Percentiles rank a stretch among this genome's conserved stretches.
These are phyloP conservation scores for Solanum verrucosum DNA, from an alignment of 257 asterid genomes.

Conservation along the genomic window DNA sequence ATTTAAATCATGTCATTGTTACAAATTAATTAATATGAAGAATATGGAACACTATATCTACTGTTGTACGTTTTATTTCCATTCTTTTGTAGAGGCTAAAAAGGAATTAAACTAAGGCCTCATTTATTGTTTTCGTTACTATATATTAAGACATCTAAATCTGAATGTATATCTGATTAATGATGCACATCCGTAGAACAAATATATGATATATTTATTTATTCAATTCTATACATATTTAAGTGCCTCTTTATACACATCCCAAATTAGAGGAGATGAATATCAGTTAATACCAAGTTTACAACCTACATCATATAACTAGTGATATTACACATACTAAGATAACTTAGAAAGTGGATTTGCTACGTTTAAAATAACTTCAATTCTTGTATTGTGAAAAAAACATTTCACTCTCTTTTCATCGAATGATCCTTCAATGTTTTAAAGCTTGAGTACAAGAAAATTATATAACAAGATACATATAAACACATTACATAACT, in stretches of 20 bases:
- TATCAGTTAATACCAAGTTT: not conserved
- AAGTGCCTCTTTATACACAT: too few species aligned
- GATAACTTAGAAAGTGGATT: not conserved
- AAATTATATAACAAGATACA: not conserved
- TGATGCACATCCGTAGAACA: accelerated
- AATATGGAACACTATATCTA: not conserved
- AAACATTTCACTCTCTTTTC: not conserved
- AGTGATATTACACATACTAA: not conserved
- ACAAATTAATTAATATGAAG: not conserved
- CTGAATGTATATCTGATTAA: too few species aligned
- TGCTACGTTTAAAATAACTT: not conserved
- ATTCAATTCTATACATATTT: too few species aligned
- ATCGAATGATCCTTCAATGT: not conserved
- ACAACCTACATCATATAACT: not conserved
- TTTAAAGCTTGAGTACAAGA: not conserved
- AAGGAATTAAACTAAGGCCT: not conserved
- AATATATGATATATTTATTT: too few species aligned
- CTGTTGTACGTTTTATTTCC: not conserved
- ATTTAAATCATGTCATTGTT: not conserved
- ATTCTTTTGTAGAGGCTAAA: not conserved
- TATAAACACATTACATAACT: not conserved
- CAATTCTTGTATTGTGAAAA: not conserved
- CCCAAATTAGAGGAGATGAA: too few species aligned
- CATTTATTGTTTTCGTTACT: too few species aligned
- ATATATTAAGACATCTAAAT: too few species aligned